These are phyloP conservation scores for Stentor coeruleus DNA, from an alignment of 73 alveolate genomes.

Conservation along the genomic window DNA sequence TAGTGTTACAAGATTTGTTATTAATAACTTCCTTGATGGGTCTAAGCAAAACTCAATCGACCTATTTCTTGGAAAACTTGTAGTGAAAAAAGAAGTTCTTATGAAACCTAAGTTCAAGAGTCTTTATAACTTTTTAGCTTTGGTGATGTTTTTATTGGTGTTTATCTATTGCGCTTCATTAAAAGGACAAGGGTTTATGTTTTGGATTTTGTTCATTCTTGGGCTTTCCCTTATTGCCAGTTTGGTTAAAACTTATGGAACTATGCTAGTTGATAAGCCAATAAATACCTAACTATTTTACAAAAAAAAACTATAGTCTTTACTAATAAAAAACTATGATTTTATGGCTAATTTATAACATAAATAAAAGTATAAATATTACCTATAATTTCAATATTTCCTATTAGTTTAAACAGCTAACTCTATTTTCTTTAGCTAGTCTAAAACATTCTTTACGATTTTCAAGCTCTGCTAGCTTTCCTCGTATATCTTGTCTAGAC, in stretches of 20 bases:
- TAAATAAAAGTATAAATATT: not conserved
- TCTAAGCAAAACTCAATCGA: conserved; percentile 64
- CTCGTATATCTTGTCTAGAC: not conserved
- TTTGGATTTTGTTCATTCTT: conserved; percentile 3
- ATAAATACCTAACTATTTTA: not conserved
- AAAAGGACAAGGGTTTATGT: not conserved
- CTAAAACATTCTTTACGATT: not conserved
- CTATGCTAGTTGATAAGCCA: conserved; percentile 8
- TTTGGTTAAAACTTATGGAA: not conserved
- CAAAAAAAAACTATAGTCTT: not conserved
- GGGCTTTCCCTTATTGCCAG: not conserved
- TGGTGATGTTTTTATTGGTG: not conserved
- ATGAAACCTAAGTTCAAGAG: not conserved
- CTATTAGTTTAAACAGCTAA: not conserved
- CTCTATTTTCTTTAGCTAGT: not conserved
- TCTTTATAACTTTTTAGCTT: not conserved
- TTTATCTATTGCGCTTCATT: not conserved
- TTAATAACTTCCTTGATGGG: conserved; percentile 91
- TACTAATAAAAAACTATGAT: not conserved
- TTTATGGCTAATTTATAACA: not conserved
- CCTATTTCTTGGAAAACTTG: conserved; percentile 43
- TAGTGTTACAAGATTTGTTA: conserved; percentile 81
- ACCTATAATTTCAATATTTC: not conserved
- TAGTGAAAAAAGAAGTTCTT: conserved; percentile 19
- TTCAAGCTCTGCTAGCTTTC: not conserved